Base-by-base conservation (phyloP, 2,329 filamentous ascomycete species). In the Atkinsonella texensis region DNA sequence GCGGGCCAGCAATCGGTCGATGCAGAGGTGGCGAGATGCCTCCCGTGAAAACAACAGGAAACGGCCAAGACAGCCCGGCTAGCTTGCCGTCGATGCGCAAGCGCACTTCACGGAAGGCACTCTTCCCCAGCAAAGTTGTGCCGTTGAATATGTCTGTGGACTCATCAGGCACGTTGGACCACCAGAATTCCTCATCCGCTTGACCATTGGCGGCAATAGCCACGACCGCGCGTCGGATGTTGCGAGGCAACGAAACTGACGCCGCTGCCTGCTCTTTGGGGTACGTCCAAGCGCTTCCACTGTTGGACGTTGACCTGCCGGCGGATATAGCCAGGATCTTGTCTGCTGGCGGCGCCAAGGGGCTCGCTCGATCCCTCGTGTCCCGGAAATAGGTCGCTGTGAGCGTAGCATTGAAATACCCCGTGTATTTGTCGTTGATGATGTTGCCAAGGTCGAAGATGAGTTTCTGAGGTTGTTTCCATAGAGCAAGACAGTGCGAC, bases 401-500 rank as follows among this genome's bases (percentile, higher is more conserved):
- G 48, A 91, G 68, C 1, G 83, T 90, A 3, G 83, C 82, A 62
- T 90, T 83, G 71, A 84, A 89, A 2, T 77, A 66, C 0, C 79
- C 87, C 0, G 85, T 93, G 61, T 91, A 90, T 3, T 73, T 78
- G 55, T 78, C 73, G 57, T 85, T 60, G 47, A 93, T 73, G 10
- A 88, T 65, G 59, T 89, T 93, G 54, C 79, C 85, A 2, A 91
- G 74, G 60, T 93, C 87, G 59, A 94, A 90, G 44, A 91, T 88
- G 52, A 93, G 61, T 57, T 78, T 89, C 62, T 90, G 86, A 1
- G 78, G 74, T 46, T 74, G 58, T 55, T 77, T 80, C 79, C 87
- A 89, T 12, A 93, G 69, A 4, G 78, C 73, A 15, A 84, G 68
- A 62, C 83, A 90, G 50, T 77, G 74, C 1, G 84, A 86, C 79